Evolutionary conservation across 257 asterid species (phyloP).

Genomic region (Rubia yunnanensis): DNA sequence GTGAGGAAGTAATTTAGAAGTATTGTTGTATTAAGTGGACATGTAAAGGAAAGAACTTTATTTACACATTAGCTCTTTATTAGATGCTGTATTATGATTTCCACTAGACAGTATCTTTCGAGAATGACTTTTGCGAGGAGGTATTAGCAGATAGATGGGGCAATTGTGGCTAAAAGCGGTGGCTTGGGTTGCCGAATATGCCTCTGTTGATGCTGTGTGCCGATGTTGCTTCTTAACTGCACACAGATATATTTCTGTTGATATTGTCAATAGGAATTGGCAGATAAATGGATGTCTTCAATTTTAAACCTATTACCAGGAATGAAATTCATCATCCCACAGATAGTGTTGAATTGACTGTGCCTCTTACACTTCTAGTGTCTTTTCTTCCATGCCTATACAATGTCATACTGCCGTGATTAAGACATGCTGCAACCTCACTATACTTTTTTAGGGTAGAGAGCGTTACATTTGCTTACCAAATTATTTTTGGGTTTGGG

Average conservation of each 20-base stretch:
- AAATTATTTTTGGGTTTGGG: background rate
- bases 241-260: background rate
- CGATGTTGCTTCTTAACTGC: background rate
- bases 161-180: background rate
- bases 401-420: background rate
- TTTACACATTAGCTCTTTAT: background rate
- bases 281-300: background rate
- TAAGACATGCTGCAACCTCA: background rate
- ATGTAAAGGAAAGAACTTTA: background rate
- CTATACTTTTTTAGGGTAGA: background rate
- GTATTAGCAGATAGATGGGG: background rate
- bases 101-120: background rate
- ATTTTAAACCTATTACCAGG: background rate
- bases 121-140: background rate
- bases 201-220: background rate
- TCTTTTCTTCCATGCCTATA: background rate
- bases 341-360: background rate
- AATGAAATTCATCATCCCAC: background rate
- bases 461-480: background rate
- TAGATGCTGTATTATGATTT: background rate
- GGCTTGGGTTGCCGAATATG: background rate
- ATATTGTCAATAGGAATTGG: background rate
- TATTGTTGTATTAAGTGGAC: background rate
- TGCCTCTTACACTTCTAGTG: background rate
- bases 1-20: background rate